A percentile compares a stretch with the other conserved stretches of the same genome.
Evolutionary conservation across 768 basidiomycete genomes (phyloP).

Genomic region (Pleurotus citrinopileatus): DNA sequence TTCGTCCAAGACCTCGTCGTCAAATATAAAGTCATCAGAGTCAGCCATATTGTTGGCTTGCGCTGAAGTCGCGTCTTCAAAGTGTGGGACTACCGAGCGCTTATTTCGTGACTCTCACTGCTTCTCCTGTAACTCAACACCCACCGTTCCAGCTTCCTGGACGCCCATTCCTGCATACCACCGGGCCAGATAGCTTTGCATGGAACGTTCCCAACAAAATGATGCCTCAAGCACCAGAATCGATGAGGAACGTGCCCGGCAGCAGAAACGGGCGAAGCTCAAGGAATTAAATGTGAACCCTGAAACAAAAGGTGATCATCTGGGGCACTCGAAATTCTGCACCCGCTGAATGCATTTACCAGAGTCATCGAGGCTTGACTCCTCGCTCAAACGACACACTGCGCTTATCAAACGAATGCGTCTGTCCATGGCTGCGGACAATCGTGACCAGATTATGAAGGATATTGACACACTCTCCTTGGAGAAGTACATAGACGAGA

Average conservation of each 20-base stretch:
- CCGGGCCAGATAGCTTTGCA: conserved; percentile 5
- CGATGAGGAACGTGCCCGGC: conserved; percentile 48
- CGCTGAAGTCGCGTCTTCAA: too few species aligned
- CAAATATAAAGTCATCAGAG: conserved; percentile 63
- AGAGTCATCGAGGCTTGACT: conserved; percentile 83
- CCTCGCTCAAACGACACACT: conserved; percentile 94
- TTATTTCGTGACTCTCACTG: background rate
- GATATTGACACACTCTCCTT: conserved; percentile 88
- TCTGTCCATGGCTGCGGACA: conserved; percentile 79
- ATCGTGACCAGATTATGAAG: conserved; percentile 85
- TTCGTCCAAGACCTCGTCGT: conserved; percentile 64
- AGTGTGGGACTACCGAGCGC: too few species aligned
- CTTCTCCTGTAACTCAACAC: too few species aligned
- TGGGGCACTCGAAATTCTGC: background rate
- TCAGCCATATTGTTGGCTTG: conserved; percentile 41
- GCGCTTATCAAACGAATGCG: conserved; percentile 92
- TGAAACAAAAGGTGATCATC: conserved; percentile 42
- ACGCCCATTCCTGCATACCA: too few species aligned
- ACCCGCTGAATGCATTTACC: conserved; percentile 1
- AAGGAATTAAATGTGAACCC: conserved; percentile 54
- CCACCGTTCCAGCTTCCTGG: too few species aligned
- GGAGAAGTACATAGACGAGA: conserved; percentile 96
- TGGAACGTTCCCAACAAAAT: conserved; percentile 12
- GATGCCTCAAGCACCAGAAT: conserved; percentile 19
- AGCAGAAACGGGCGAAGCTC: conserved; percentile 55